Evolutionary conservation across 345 rosid genomes (phyloP), one percentile per base, ranked within the genome.

Genomic region (Diplotaxis tenuifolia): DNA sequence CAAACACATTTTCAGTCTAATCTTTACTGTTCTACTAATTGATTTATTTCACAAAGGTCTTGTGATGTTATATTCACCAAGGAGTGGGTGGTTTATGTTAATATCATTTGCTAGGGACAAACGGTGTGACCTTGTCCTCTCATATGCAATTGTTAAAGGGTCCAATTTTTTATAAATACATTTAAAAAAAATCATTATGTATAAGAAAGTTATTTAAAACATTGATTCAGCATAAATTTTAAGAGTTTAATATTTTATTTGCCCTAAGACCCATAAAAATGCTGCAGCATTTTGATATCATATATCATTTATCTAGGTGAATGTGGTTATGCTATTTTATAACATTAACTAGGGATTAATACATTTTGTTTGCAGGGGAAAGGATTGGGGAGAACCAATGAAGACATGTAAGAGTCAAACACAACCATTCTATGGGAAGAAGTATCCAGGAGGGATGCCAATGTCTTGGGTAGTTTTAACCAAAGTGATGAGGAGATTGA

Each of bases 381-480:
- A 79, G 66, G 99, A 92, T 38, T 95, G 99, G 99, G 82, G 78
- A 15, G 74, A 81, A 20, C 96, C 97, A 10, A 57, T 84, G 56
- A 66, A 76, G 62, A 79, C 96, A 14, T 95, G 99, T 68, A 63
- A 42, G 0, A 82, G 88, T 18, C 83, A 92, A 65, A 85, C 83
- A 5, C 83, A 79, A 1, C 99, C 99, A 9, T 92, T 60, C 67
- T 83, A 77, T 1, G 97, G 96, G 0, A 7, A 28, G 7, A 82
- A 62, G 69, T 92, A 95, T 71, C 97, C 99, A 0, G 97, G 84
- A 12, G 96, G 96, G 16, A 77, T 66, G 3, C 97, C 99, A 20
- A 4, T 59, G 86, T 82, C 86, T 11, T 87, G 87, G 96, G 75
- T 83, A 14, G 80, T 90, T 5, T 69, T 95, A 19, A 83, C 90